Evolutionary conservation across 2,329 filamentous ascomycete genomes (phyloP).

Genomic region (Aspergillus phoenicis): DNA sequence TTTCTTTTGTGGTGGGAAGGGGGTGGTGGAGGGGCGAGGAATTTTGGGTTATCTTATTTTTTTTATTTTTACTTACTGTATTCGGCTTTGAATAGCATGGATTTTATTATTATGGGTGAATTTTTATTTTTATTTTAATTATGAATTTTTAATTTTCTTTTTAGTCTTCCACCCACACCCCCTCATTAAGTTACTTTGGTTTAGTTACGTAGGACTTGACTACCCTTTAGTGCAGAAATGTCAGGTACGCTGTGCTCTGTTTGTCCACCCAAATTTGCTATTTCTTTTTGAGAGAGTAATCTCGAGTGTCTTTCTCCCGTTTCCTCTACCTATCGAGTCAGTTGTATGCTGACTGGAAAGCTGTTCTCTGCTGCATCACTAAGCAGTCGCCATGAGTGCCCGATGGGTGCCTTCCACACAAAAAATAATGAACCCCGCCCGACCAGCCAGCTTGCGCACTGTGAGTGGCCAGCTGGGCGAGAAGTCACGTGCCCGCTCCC

Average conservation of each 20-base stretch:
- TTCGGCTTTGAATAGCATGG: slow-evolving; percentile 4
- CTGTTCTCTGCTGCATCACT: background rate
- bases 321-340: no score
- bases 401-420: slow-evolving; percentile 7
- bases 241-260: slow-evolving; percentile 11
- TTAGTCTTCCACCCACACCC: background rate
- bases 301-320: no score
- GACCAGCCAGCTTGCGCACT: background rate
- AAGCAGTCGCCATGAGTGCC: slow-evolving; percentile 14
- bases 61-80: background rate
- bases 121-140: slow-evolving; percentile 9
- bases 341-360: no score
- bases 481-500: slow-evolving; percentile 22
- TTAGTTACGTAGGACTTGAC: slow-evolving; percentile 5
- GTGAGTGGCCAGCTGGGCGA: slow-evolving; percentile 19
- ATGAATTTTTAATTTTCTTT: background rate
- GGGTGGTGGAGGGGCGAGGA: background rate
- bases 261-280: no score
- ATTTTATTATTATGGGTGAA: slow-evolving; percentile 9
- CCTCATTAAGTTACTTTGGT: background rate
- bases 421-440: slow-evolving; percentile 1
- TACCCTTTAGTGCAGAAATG: background rate
- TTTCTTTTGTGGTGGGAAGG: background rate
- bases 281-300: no score
- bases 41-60: background rate